phyloP scores from a whole-genome alignment of 2,329 filamentous ascomycete species.

The Alternaria sp. region DNA sequence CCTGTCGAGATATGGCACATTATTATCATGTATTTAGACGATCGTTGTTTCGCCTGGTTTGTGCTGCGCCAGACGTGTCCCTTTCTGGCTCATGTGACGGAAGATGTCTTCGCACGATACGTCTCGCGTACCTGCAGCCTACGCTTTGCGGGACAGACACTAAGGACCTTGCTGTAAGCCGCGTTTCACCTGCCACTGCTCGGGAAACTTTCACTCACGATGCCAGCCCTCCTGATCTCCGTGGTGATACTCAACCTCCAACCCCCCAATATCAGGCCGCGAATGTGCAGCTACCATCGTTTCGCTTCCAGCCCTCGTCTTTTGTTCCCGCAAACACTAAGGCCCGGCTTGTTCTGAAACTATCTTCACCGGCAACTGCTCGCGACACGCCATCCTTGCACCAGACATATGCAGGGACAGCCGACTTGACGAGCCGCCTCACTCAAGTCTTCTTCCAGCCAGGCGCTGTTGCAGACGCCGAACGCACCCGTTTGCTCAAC shows the following conservation, averaged over 20 bases:
- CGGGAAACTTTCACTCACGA: slow-evolving; percentile 15
- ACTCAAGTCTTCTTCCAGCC: slow-evolving; percentile 24
- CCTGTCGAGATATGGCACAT: slow-evolving; percentile 28
- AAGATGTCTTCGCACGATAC: slow-evolving; percentile 26
- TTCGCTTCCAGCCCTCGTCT: slow-evolving; percentile 28
- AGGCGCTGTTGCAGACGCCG: slow-evolving; percentile 14
- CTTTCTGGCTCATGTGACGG: slow-evolving; percentile 23
- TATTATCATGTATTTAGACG: slow-evolving; percentile 24
- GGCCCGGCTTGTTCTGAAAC: slow-evolving; percentile 22
- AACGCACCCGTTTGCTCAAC: slow-evolving; percentile 12
- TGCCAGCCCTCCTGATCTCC: slow-evolving; percentile 14
- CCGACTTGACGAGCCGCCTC: slow-evolving; percentile 14
- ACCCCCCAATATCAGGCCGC: slow-evolving; percentile 2
- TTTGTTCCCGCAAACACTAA: slow-evolving; percentile 30
- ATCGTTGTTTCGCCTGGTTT: slow-evolving; percentile 33
- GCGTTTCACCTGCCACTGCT: slow-evolving; percentile 14
- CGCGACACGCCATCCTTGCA: slow-evolving; percentile 8
- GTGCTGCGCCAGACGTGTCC: slow-evolving; percentile 30
- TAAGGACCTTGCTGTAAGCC: slow-evolving; percentile 24
- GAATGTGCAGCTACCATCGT: slow-evolving; percentile 17
- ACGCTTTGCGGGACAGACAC: slow-evolving; percentile 26
- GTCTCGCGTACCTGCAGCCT: slow-evolving; percentile 28
- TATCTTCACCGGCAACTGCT: slow-evolving; percentile 21
- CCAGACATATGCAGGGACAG: slow-evolving; percentile 12
- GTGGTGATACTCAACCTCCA: slow-evolving; percentile 7